Evolutionary conservation across 2,329 filamentous ascomycete species (phyloP), one percentile per base, ranked within the genome.

Genomic region (Phialophora chinensis): DNA sequence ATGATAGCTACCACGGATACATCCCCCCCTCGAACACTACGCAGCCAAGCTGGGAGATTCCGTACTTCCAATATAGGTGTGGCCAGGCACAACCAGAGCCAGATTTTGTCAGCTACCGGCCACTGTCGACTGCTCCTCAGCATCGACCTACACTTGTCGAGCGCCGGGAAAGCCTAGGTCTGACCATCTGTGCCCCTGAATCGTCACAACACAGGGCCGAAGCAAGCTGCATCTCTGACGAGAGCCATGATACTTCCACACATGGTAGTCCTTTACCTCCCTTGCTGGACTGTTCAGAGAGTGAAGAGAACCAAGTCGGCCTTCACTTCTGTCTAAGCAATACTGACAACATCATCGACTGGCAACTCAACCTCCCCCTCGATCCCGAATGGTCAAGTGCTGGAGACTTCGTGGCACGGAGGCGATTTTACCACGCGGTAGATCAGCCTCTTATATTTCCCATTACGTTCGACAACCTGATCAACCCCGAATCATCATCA

Each of bases 41-140:
- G 5, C 20, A n/a, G 2, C 17, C 31, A n/a, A 17, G 6, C 49
- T 54, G 56, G 65, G 62, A 1, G 14, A 14, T 53, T 23, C 55
- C 65, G 4, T 42, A 12, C 42, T 66, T 63, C 42, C 55, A 56
- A 49, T 56, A 47, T 17, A 55, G 55, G 27, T 44, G 55, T 54
- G 59, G 60, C n/a, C 65, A 63, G 23, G 23, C 25, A 55, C 50
- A 31, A 31, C 60, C 55, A 44, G 54, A 66, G 50, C 60, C 65
- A 11, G 65, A 63, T 50, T 66, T 63, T 44, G 59, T 50, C 14
- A 66, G 55, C 14, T 63, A 60, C 25, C 65, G 53, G 8, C 31
- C 59, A 11, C 7, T 53, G 8, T 11, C 29, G 20, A 6, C 35
- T 42, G 23, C 25, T 20, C 10, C 31, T 50, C 60, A n/a, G 57